phyloP scores from a whole-genome alignment of 352 stramenopile species.

The Phytophthora citrophthora region DNA sequence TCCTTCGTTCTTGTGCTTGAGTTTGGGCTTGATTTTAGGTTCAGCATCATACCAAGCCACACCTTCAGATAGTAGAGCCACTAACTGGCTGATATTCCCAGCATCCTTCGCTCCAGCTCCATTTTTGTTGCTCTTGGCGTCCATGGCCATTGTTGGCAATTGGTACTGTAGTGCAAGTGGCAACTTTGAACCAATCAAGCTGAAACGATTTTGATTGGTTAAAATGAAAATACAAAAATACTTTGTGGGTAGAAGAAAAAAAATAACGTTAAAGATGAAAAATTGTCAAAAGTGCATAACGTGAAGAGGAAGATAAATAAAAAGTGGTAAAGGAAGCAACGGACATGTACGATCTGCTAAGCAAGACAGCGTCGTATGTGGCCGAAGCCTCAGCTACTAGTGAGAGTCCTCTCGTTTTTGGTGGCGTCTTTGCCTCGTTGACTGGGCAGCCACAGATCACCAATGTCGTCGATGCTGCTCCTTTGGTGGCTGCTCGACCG shows the following conservation, averaged over 20 bases:
- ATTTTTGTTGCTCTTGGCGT: constrained; percentile 7
- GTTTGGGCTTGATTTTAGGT: constrained; percentile 34
- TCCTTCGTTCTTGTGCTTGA: constrained; percentile 21
- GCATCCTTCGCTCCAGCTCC: not conserved
- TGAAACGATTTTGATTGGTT: not conserved
- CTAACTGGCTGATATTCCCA: constrained; percentile 35
- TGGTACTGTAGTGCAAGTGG: constrained; percentile 1
- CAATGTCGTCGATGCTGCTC: too few relatives aligned
- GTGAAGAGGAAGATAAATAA: not conserved
- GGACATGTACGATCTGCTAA: constrained; percentile 21
- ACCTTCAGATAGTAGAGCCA: constrained; percentile 38
- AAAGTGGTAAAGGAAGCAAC: constrained; percentile 1
- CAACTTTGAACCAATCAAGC: constrained; percentile 29
- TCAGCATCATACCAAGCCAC: constrained; percentile 49
- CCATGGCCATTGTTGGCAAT: constrained; percentile 17
- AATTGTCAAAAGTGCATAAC: too few relatives aligned
- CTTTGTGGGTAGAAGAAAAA: too few relatives aligned
- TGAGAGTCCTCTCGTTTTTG: not conserved
- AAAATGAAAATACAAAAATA: constrained; percentile 1
- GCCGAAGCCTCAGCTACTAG: constrained; percentile 1
- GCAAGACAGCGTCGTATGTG: constrained; percentile 18
- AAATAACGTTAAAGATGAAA: too few relatives aligned
- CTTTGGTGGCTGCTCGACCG: not conserved
- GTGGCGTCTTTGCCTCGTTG: not conserved
- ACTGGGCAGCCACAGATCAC: too few relatives aligned